Evolutionary conservation across 2,329 filamentous ascomycete genomes (phyloP).

Genomic region (Bipolaris oryzae): DNA sequence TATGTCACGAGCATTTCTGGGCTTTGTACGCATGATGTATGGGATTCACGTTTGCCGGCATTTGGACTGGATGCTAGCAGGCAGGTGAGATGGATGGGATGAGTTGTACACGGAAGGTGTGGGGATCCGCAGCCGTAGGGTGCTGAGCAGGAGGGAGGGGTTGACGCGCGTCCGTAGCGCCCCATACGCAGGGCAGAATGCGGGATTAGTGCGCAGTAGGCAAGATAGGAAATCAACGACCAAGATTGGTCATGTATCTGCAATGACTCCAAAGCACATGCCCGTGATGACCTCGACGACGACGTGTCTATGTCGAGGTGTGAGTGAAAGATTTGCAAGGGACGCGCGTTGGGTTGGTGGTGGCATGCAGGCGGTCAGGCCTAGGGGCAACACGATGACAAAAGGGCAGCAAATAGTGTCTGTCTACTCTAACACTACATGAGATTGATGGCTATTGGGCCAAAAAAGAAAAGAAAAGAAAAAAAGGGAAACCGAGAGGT

Average conservation of each 20-base stretch:
- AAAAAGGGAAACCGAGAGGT: too few species aligned
- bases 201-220: constrained; percentile 12
- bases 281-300: neutral
- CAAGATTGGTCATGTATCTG: constrained; percentile 23
- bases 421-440: constrained; percentile 1
- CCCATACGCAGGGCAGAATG: constrained; percentile 11
- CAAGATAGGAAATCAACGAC: constrained; percentile 23
- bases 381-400: neutral
- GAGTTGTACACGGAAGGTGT: constrained; percentile 22
- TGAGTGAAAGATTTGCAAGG: constrained; percentile 11
- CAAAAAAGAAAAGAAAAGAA: neutral
- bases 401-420: neutral
- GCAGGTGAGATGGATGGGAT: constrained; percentile 19
- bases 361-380: constrained; percentile 11
- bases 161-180: constrained; percentile 31
- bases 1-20: constrained; percentile 36
- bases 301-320: neutral
- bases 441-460: neutral
- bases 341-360: constrained; percentile 13
- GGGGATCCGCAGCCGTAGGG: constrained; percentile 20
- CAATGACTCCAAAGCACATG: constrained; percentile 16
- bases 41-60: constrained; percentile 22
- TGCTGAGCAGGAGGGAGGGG: constrained; percentile 24
- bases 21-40: constrained; percentile 23
- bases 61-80: constrained; percentile 14